phyloP scores from a whole-genome alignment of 1,284 basidiomycete genomes.

The Ustilago nuda region DNA sequence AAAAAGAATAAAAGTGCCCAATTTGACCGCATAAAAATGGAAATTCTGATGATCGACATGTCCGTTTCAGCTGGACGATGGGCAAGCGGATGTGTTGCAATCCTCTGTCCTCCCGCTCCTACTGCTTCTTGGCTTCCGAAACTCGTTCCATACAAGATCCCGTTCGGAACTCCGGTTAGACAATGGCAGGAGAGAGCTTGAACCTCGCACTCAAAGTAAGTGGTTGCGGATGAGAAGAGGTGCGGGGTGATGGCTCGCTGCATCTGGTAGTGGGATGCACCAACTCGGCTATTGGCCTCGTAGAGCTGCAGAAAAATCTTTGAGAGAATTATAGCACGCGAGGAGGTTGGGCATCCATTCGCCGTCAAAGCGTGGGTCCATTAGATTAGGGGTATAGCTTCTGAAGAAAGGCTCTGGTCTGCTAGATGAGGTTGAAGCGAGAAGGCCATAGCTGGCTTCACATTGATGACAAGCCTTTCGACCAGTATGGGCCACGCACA shows the following conservation, averaged over 20 bases:
- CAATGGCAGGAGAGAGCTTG: no score
- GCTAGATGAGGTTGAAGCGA: background rate
- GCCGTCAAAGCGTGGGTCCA: background rate
- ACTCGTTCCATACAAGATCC: background rate
- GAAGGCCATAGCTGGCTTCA: background rate
- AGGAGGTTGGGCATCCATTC: background rate
- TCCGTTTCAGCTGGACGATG: slow-evolving; percentile 15
- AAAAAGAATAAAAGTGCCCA: slow-evolving; percentile 11
- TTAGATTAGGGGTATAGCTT: background rate
- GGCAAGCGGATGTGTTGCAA: slow-evolving; percentile 2
- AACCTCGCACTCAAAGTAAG: no score
- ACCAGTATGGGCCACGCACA: background rate
- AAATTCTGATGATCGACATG: slow-evolving; percentile 23
- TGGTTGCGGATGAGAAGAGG: background rate
- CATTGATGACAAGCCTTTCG: background rate
- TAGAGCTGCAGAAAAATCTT: background rate
- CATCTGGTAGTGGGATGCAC: slow-evolving; percentile 1
- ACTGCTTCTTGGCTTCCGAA: background rate
- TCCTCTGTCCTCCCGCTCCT: background rate
- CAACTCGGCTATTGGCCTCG: slow-evolving; percentile 1
- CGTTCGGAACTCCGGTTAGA: background rate
- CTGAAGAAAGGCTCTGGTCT: background rate
- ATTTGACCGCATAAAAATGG: background rate
- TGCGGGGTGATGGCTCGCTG: slow-evolving; percentile 3
- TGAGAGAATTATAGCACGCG: background rate